Evolutionary conservation across 495 filamentous ascomycete genomes (phyloP), one percentile per base, ranked within the genome.

Genomic region (Eremomyces bilateralis): DNA sequence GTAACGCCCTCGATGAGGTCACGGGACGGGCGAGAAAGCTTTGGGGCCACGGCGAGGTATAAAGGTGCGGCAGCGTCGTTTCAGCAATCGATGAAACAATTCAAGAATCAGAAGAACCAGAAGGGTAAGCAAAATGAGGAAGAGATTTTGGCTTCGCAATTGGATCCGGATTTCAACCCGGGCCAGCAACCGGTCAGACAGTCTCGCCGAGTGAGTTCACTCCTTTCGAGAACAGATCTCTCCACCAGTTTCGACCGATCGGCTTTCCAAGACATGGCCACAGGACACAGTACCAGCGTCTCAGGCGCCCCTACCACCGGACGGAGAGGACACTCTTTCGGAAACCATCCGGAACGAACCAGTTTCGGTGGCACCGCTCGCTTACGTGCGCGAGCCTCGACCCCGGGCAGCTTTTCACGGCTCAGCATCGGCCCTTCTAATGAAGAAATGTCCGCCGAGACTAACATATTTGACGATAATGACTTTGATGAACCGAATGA

Each of bases 201-300:
- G 28, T 88, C 81, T 10, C 65, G 88, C 20, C 66, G 88, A 20
- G 81, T 95, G 15, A 95, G 88, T 52, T 94, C 88, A 22, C 60
- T 95, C 39, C 65, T 95, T 34, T 79, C 88, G n/a, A 65, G 85
- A 42, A 76, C 83, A 15, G 85, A 95, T 48, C 58, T 94, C 10
- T 85, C 80, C 0, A 73, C 60, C 17, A 69, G 67, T 15, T 76
- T 81, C 31, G 80, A 84, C 36, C 65, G 77, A 34, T 60, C 73
- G 2, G 65, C 70, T 15, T 88, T 85, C 46, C 64, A 68, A 10
- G 80, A 84, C 34, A 67, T 76, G 29, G 60, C 60, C 37, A 59
- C 62, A 48, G 21, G 63, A 55, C 38, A 65, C 44, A 40, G 62
- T 43, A 53, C 20, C 36, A 57, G 56, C 52, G n/a, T n/a, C n/a